These are phyloP conservation scores for Arachis hypogaea DNA, from an alignment of 306 rosid genomes.

Conservation along the genomic window DNA sequence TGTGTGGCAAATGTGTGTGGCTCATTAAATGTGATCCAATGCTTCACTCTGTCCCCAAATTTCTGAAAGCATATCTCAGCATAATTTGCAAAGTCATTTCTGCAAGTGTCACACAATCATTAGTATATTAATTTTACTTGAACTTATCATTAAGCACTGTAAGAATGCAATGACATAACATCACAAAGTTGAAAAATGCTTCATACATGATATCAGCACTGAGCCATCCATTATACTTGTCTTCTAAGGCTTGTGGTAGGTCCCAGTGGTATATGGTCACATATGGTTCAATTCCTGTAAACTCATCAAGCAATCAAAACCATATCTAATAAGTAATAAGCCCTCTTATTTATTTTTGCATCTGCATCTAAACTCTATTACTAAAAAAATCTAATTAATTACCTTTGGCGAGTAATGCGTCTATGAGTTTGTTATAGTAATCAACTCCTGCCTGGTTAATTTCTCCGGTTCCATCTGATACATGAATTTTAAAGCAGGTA, in stretches of 20 bases:
- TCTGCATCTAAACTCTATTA: no score
- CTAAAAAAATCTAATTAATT: background rate
- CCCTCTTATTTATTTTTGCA: no score
- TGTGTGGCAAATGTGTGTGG: slow-evolving; percentile 80
- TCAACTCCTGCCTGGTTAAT: slow-evolving; percentile 82
- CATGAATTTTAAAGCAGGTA: slow-evolving; percentile 1
- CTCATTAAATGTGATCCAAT: slow-evolving; percentile 96
- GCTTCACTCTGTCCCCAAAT: slow-evolving; percentile 95
- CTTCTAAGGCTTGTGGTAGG: slow-evolving; percentile 86
- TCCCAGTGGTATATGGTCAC: slow-evolving; percentile 98
- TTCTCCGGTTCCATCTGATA: slow-evolving; percentile 72
- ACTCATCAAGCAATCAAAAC: slow-evolving; percentile 32
- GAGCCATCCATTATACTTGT: slow-evolving; percentile 91
- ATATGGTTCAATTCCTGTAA: slow-evolving; percentile 79
- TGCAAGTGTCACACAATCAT: slow-evolving; percentile 30
- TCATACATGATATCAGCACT: slow-evolving; percentile 68
- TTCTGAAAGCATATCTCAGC: slow-evolving; percentile 85
- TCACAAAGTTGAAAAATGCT: background rate
- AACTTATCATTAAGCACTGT: background rate
- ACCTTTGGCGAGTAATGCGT: slow-evolving; percentile 84
- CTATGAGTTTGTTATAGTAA: slow-evolving; percentile 82
- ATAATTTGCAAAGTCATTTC: slow-evolving; percentile 72
- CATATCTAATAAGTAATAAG: background rate
- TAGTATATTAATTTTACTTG: no score
- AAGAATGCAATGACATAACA: slow-evolving; percentile 18